Evolutionary conservation across 176 grass and related monocot species (phyloP), one percentile per base, ranked within the genome.

Genomic region (Phoenix dactylifera): DNA sequence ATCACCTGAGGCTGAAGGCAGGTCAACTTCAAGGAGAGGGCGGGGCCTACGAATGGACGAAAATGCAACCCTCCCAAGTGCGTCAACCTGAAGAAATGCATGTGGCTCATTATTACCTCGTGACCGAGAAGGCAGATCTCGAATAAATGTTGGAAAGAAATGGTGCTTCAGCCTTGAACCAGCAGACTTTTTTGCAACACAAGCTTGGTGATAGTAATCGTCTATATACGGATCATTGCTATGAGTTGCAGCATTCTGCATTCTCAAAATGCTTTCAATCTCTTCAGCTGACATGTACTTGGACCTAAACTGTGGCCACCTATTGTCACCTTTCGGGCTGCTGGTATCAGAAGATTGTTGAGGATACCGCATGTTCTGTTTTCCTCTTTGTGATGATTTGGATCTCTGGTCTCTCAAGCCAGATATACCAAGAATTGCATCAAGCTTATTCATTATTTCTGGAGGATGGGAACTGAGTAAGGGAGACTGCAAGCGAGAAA

Each of bases 201-300:
- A 89, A 80, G 94, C 94, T 83, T 93, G 88, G 71, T 99, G 94
- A 51, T 99, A 99, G 70, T 99, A 99, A 66, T 99, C 94, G n/a
- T 86, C 85, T 22, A 80, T 53, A 28, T 99, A 99, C 71, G 94
- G 88, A 86, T 99, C 94, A 71, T 75, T 99, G 66, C 72, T 83
- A 77, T 99, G 88, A 53, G 74, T 89, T 64, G 85, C 85, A 20
- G 87, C 80, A 70, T 93, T 82, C 62, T 99, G 94, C 82, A 93
- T 99, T 83, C 80, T 89, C 26, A 99, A 74, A 59, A 99, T 99
- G 66, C 70, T 86, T 63, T 99, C 94, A 6, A 99, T 93, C 77
- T 99, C 94, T 79, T 93, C 94, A 75, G 94, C 59, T 63, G 94
- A 93, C 94, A 99, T 99, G 71, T 93, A 89, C 57, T 86, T 99